Conservation (phyloP, 1,139 yeast species). For the Lodderomyces jiufengensis region DNA sequence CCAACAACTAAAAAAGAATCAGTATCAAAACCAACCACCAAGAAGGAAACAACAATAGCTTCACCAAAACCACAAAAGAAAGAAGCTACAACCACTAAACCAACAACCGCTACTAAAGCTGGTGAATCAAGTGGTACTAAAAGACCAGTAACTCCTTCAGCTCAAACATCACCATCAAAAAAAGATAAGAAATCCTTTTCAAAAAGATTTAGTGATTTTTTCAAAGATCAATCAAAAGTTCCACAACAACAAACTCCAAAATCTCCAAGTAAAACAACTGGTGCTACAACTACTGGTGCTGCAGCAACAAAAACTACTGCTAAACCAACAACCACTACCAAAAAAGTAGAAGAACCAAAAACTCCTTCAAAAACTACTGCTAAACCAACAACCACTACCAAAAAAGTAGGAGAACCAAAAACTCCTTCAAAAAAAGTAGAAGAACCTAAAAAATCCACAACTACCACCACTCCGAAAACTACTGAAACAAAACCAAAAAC, state of each 20-base stretch:
- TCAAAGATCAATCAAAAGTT: constrained; percentile 8
- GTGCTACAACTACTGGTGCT: constrained; percentile 1
- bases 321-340: constrained; percentile 3
- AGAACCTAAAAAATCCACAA: background rate
- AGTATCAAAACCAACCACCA: background rate
- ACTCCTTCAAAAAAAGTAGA: too few species aligned
- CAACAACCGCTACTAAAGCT: constrained; percentile 4
- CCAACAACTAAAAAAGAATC: too few species aligned
- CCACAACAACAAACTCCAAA: constrained; percentile 3
- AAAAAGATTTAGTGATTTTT: constrained; percentile 13
- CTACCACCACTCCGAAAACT: constrained; percentile 3
- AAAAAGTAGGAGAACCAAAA: background rate
- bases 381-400: constrained; percentile 3
- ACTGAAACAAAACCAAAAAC: constrained; percentile 7
- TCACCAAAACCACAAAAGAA: constrained; percentile 5
- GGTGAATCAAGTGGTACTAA: constrained; percentile 2
- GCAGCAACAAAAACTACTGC: constrained; percentile 7
- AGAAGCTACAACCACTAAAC: constrained; percentile 1
- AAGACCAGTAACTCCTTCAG: constrained; percentile 10
- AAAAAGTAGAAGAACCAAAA: too few species aligned
- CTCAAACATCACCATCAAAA: constrained; percentile 9
- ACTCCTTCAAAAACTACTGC: constrained; percentile 5
- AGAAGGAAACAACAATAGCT: background rate
- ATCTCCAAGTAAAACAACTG: constrained; percentile 5
- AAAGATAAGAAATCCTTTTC: constrained; percentile 11